Evolutionary conservation across 495 filamentous ascomycete species (phyloP).

Genomic region (Umbilicaria muhlenbergii): DNA sequence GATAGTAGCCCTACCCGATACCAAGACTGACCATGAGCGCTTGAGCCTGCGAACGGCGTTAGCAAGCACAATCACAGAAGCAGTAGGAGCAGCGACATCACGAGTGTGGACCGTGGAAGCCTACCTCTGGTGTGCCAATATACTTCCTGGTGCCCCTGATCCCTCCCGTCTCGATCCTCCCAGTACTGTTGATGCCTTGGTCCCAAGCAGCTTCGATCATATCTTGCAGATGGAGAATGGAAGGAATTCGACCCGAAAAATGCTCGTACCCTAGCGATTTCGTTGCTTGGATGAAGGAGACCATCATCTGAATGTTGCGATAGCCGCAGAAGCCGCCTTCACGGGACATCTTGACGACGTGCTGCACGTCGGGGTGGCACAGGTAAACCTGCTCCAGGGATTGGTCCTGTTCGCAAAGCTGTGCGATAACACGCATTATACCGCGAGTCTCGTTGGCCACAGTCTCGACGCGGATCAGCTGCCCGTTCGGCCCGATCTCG

Average conservation of each 20-base stretch:
- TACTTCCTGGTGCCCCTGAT: conserved; percentile 83
- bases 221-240: conserved; percentile 74
- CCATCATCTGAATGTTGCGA: conserved; percentile 88
- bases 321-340: conserved; percentile 98
- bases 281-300: conserved; percentile 56
- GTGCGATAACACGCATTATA: conserved; percentile 60
- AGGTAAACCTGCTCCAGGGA: conserved; percentile 55
- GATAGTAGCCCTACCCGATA: conserved; percentile 31
- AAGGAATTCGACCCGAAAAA: conserved; percentile 50
- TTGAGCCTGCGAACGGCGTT: conserved; percentile 42
- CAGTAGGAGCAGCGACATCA: not conserved
- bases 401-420: conserved; percentile 51
- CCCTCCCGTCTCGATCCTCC: conserved; percentile 70
- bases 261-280: conserved; percentile 37
- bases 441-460: conserved; percentile 48
- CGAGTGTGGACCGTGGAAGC: not conserved
- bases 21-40: conserved; percentile 56
- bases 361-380: conserved; percentile 60
- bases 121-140: conserved; percentile 85
- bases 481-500: conserved; percentile 36
- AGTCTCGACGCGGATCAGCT: conserved; percentile 23
- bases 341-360: conserved; percentile 63
- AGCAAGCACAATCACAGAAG: conserved; percentile 2
- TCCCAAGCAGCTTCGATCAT: conserved; percentile 88
- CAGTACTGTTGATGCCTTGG: conserved; percentile 57